Base-by-base conservation (phyloP, 257 asterid species). In the Scutellaria barbata region DNA sequence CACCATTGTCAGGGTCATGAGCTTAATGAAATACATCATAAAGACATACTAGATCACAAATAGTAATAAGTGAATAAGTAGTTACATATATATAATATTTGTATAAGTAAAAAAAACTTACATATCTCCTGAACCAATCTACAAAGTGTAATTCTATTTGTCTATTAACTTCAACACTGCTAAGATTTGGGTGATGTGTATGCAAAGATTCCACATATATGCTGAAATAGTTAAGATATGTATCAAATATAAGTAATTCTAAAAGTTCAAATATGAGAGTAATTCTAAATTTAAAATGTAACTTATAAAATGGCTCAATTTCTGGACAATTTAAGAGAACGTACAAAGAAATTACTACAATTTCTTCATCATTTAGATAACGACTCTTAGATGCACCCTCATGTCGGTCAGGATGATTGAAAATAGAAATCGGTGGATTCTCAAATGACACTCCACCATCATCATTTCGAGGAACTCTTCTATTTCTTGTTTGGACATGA, bases 381-480 rank as follows among this genome's bases (percentile, higher is more conserved):
- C 25, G 46, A 6, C 12, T 59, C 20, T 13, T 59, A 5, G 25
- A 37, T 1, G 12, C 47, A 0, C 65, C 47, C 65, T 35, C 10
- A 22, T 11, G 22, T 35, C 47, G 41, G 39, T 41, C 41, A 22
- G 62, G 62, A 56, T 56, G 10, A 14, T 56, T 56, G 25, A 56
- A 56, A 6, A 56, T 56, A 1, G 62, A 56, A 20, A 56, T 0
- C 1, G 14, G 41, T 56, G 62, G 41, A 56, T 56, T 1, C 41
- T 56, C 62, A 56, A 25, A 56, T 11, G 62, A 56, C 0, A 8
- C 62, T 25, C 62, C 62, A 25, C 62, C 62, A 56, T 56, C 62
- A 11, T 56, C 62, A 56, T 56, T 56, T 25, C 16, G 62, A 56
- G 62, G 62, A 56, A 56, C 62, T 22, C 62, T 56, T 25, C 41